phyloP scores from a whole-genome alignment of 2,329 filamentous ascomycete species.

The Cladosporium oxysporum region DNA sequence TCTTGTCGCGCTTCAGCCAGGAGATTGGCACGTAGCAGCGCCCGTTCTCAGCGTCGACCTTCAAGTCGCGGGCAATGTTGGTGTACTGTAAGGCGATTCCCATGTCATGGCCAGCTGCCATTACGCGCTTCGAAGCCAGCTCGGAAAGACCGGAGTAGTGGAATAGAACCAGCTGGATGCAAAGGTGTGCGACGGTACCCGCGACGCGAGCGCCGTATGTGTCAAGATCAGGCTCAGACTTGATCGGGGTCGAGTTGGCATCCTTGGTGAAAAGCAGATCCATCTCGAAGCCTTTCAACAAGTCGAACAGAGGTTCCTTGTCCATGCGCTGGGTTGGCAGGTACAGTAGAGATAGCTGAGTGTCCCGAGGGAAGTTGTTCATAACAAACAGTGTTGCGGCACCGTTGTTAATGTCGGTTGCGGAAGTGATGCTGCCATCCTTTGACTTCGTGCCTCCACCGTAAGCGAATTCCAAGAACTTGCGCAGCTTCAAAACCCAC shows the following conservation, averaged over 20 bases:
- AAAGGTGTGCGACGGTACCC: slow-evolving; percentile 70
- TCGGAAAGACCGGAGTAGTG: slow-evolving; percentile 48
- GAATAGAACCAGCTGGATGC: slow-evolving; percentile 65
- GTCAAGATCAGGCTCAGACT: slow-evolving; percentile 59
- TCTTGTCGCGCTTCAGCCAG: slow-evolving; percentile 62
- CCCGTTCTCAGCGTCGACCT: slow-evolving; percentile 63
- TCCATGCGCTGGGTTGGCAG: slow-evolving; percentile 61
- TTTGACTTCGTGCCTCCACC: slow-evolving; percentile 29
- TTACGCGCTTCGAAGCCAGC: slow-evolving; percentile 45
- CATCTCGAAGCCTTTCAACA: slow-evolving; percentile 69
- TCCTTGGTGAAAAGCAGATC: slow-evolving; percentile 58
- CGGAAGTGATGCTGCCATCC: slow-evolving; percentile 30
- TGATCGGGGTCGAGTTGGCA: slow-evolving; percentile 52
- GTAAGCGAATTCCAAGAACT: slow-evolving; percentile 60
- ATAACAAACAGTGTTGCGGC: slow-evolving; percentile 43
- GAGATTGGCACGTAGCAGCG: slow-evolving; percentile 68
- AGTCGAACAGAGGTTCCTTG: slow-evolving; percentile 60
- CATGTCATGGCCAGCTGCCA: slow-evolving; percentile 64
- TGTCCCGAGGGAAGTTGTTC: slow-evolving; percentile 54
- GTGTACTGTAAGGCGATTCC: slow-evolving; percentile 75
- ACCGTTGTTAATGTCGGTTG: slow-evolving; percentile 35
- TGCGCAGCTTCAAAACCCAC: slow-evolving; percentile 61
- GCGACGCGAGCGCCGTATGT: slow-evolving; percentile 68
- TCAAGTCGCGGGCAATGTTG: slow-evolving; percentile 75
- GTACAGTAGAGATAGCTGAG: slow-evolving; percentile 58